Percentiles rank a stretch among this genome's conserved stretches.
Evolutionary conservation across 2,329 filamentous ascomycete species (phyloP).

Genomic region (Fusarium annulatum): DNA sequence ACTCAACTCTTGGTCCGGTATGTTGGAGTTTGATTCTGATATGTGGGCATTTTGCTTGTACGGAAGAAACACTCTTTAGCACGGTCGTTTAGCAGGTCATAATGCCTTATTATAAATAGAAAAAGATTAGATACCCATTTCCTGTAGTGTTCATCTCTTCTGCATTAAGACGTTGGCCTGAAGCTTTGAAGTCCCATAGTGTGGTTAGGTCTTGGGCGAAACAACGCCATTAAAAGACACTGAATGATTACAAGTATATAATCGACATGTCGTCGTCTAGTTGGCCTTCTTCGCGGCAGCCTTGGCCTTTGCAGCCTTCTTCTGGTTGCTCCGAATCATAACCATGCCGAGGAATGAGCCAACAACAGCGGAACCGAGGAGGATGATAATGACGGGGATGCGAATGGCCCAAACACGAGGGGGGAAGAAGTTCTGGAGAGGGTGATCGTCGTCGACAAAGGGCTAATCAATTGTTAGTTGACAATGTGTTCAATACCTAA

Average conservation of each 20-base stretch:
- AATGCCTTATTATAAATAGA: slow-evolving; percentile 49
- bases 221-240: slow-evolving; percentile 24
- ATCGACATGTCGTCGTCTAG: slow-evolving; percentile 53
- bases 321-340: slow-evolving; percentile 98
- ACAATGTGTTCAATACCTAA: neutral
- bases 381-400: slow-evolving; percentile 95
- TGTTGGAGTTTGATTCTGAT: slow-evolving; percentile 46
- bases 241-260: slow-evolving; percentile 39
- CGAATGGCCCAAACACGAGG: slow-evolving; percentile 99
- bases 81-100: slow-evolving; percentile 37
- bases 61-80: slow-evolving; percentile 45
- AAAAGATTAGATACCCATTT: slow-evolving; percentile 51
- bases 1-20: slow-evolving; percentile 34
- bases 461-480: slow-evolving; percentile 68
- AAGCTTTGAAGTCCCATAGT: slow-evolving; percentile 9
- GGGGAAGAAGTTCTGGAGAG: slow-evolving; percentile 93
- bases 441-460: slow-evolving; percentile 95
- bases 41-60: slow-evolving; percentile 46
- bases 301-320: slow-evolving; percentile 95
- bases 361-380: slow-evolving; percentile 91
- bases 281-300: slow-evolving; percentile 88
- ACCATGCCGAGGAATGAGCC: slow-evolving; percentile 96
- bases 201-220: slow-evolving; percentile 32
- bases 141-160: slow-evolving; percentile 32
- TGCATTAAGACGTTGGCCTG: slow-evolving; percentile 8